Base-by-base conservation (phyloP, 805 yeast species). In the Wickerhamomyces sydowiorum region DNA sequence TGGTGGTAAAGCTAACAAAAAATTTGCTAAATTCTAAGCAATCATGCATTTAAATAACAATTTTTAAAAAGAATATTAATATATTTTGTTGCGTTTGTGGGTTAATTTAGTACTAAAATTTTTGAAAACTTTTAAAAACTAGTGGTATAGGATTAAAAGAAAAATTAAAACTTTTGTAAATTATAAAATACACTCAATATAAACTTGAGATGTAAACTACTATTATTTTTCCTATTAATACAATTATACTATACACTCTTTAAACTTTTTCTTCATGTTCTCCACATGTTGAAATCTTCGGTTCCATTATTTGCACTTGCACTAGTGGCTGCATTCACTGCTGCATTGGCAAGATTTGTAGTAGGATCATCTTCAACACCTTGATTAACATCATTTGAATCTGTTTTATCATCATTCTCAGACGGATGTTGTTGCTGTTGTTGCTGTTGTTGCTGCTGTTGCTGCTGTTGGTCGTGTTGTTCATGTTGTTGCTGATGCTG, bases 1-100 rank as follows among this genome's bases (percentile, higher is more conserved):
- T 70, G 76, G 80, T 64, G 86, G 90, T 72, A 84, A 85, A 76
- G 70, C 88, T 58, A 76, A 76, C 82, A 93, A 93, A 86, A 88
- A 87, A 78, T 93, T 93, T 82, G 65, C 89, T 76, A 93, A 93
- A 80, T 93, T 93, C 76, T 93, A 91, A 87, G 22, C 15, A 28
- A 28, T n/a, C 14, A 7, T 7, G 7, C 25, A 23, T 7, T 23
- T 7, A 23, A 23, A 23, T 23, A 23, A 23, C 7, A 23, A 23
- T 7, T 23, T 7, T 23, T 28, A 9, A n/a, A 28, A 14, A 28
- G 14, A 28, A 28, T 28, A n/a, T 28, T 28, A 15, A 28, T 28
- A 28, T 28, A 28, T 27, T 27, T 8, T 27, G 14, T 12, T 28
- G 30, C 30, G 30, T 28, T 28, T 28, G 18, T 28, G 14, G 30